Evolutionary conservation across 2,329 filamentous ascomycete species (phyloP), one percentile per base, ranked within the genome.

Genomic region (Fusarium setosum): DNA sequence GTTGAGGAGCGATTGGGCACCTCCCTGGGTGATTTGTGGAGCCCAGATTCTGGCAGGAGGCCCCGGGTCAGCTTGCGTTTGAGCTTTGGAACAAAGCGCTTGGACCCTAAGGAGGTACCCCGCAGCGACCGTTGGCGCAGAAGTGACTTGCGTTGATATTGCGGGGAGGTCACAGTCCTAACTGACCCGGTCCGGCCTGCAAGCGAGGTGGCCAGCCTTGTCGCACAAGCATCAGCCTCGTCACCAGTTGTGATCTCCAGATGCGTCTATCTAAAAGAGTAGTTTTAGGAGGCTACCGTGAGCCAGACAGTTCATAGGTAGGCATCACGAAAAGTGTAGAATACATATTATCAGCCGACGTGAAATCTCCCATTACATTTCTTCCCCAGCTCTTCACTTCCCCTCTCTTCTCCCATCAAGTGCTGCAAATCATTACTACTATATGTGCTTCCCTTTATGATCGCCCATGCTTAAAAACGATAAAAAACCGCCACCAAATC

Each of bases 401-500:
- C 21, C 21, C 20, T 44, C 50, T 15, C 31, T 17, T 21, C 2
- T 37, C 53, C 42, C 17, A 42, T 44, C 44, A 55, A 35, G 44
- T 38, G 38, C 40, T 54, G 56, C 60, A 65, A 71, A 64, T 72
- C 69, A 71, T 72, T 71, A 72, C 65, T 58, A 57, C 65, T 68
- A 63, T 61, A 58, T 69, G 63, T 65, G 65, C 61, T 70, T 68
- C 61, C 53, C 67, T 67, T 47, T 70, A 67, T 70, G 48, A 64
- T 49, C 58, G 56, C 53, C 65, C 55, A 64, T 67, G 63, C 61
- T 69, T 61, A 29, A 56, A 66, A 65, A 18, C 54, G 58, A 26
- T 31, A 53, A 65, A 61, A 34, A 58, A 45, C 51, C 55, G 50
- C 52, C 61, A 51, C 56, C 61, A 48, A 40, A 42, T 59, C 60